phyloP scores from a whole-genome alignment of 1,284 basidiomycete species.

The Rhodotorula glutinis region DNA sequence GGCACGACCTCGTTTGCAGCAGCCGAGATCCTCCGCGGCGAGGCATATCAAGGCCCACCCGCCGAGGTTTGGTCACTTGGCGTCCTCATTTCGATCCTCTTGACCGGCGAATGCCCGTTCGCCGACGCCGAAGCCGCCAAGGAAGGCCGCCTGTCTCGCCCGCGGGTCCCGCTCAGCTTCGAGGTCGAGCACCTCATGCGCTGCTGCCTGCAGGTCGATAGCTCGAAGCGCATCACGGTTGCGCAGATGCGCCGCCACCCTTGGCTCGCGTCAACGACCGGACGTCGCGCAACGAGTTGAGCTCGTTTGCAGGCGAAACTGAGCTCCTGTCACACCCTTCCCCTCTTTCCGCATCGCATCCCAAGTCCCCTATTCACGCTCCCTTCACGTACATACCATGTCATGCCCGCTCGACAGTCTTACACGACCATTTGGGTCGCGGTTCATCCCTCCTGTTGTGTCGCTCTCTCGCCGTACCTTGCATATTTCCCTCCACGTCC shows the following conservation, averaged over 20 bases:
- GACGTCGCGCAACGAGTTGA: background rate
- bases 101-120: constrained; percentile 82
- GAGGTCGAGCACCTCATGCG: constrained; percentile 60
- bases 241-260: constrained; percentile 66
- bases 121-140: constrained; percentile 66
- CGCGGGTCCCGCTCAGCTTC: constrained; percentile 44
- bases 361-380: too few relatives aligned
- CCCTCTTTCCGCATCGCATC: background rate
- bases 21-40: constrained; percentile 73
- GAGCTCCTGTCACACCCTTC: too few relatives aligned
- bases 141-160: constrained; percentile 38
- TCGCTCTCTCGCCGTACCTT: too few relatives aligned
- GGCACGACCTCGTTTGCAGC: constrained; percentile 68
- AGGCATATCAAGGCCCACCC: constrained; percentile 62
- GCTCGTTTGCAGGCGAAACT: too few relatives aligned
- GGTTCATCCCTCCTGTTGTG: too few relatives aligned
- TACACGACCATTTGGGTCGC: background rate
- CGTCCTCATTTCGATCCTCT: constrained; percentile 76
- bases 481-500: too few relatives aligned
- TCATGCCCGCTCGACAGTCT: background rate
- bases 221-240: constrained; percentile 64
- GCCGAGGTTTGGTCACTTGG: constrained; percentile 92
- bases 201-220: constrained; percentile 70
- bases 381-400: background rate
- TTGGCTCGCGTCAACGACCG: constrained; percentile 57